Base-by-base conservation (phyloP, 495 filamentous ascomycete species). In the Amphirosellinia nigrospora region DNA sequence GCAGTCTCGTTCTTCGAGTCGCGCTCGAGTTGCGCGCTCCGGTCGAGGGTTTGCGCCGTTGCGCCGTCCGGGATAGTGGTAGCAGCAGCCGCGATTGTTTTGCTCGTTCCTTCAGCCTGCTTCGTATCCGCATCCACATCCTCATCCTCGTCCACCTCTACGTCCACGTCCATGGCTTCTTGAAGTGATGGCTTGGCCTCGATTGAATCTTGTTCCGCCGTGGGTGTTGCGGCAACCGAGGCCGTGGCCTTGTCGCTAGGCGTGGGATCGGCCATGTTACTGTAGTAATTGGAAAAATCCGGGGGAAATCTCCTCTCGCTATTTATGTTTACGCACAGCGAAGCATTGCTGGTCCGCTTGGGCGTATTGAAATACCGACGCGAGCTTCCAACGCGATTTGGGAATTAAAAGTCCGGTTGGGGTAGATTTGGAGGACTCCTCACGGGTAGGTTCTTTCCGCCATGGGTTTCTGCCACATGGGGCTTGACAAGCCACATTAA, bases 141-240 rank as follows among this genome's bases (percentile, higher is more conserved):
- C n/a, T 26, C n/a, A 5, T 48, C 53, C 1, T 26, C 36, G 23
- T 21, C 38, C 4, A 41, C 56, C 8, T 28, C 46, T 1, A 48
- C 63, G 19, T 41, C 73, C 10, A 64, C 46, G 21, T 72, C 61
- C 63, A 39, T 67, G 39, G 64, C 61, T 59, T 80, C 78, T n/a
- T 74, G 77, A 41, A 69, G 68, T 50, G 58, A 58, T 46, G 76
- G 73, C 70, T 82, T 85, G 45, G 82, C 82, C 68, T 84, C 83
- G 62, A 83, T 84, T 30, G 81, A 82, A 66, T 83, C 81, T 78
- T 77, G 83, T 69, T 82, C 82, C 56, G 79, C 79, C 70, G 78
- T 76, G 72, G 80, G 75, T n/a, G 32, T 13, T 15, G 21, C 26
- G 34, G 13, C 26, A 41, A 28, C 30, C 13, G 30, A 30, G 13